Evolutionary conservation across 2,329 filamentous ascomycete genomes (phyloP), one percentile per base, ranked within the genome.

Genomic region (Ascochyta viciae-villosae): DNA sequence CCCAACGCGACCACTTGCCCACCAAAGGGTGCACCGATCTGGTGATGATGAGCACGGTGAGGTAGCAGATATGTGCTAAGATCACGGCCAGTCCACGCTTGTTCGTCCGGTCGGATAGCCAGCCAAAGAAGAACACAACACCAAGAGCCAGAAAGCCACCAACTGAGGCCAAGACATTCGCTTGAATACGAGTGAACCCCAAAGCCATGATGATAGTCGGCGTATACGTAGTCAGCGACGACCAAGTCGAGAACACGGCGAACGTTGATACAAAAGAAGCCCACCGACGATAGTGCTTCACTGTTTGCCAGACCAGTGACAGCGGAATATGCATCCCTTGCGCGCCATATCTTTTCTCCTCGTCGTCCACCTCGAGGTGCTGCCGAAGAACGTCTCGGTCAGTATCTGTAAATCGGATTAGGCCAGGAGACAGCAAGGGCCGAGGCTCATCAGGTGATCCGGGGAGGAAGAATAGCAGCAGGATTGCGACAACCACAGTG

Each of bases 181-280:
- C 79, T 16, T 73, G 57, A 10, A 79, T 77, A 6, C 78, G 74
- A 10, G 76, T 67, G 61, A 83, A 83, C 0, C 81, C 81, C 0
- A 83, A 70, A 1, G 76, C 68, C 59, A 66, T 64, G 42, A 68
- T 66, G 53, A 81, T 80, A 3, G 76, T 76, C 0, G 81, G 82
- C 0, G 81, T 83, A 56, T 83, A 84, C 0, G 81, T 83, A 0
- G 79, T 83, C 9, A 83, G 64, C 0, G 82, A 79, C 8, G 79
- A 80, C 81, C 81, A 84, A 0, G 81, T 83, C 1, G 81, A 80
- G 55, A 84, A 84, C 4, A 82, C 80, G 16, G 75, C 77, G 43
- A 81, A 82, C 0, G 81, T 82, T 4, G 79, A 78, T 27, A 83
- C 64, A 52, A 81, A 83, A 47, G 59, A 56, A 6, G 65, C 79